phyloP scores from a whole-genome alignment of 129 eudicot species.

The Apium graveolens region DNA sequence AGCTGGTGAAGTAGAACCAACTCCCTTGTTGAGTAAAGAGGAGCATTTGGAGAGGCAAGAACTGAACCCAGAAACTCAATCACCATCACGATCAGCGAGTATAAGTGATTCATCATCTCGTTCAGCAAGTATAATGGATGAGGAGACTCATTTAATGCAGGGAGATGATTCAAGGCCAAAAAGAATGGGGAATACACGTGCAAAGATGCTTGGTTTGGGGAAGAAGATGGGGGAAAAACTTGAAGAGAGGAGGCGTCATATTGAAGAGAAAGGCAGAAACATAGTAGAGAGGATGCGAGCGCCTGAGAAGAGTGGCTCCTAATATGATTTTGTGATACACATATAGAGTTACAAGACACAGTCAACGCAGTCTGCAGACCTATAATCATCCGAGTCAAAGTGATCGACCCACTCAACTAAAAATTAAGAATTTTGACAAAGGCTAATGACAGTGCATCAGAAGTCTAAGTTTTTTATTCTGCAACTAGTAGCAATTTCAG shows the following conservation, averaged over 20 bases:
- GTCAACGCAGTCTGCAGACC: not conserved
- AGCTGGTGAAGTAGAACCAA: constrained; percentile 21
- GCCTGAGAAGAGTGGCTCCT: constrained; percentile 12
- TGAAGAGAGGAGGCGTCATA: constrained; percentile 62
- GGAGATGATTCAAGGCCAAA: constrained; percentile 42
- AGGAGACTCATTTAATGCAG: constrained; percentile 19
- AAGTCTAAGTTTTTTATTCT: not conserved
- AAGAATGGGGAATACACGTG: constrained; percentile 54
- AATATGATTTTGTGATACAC: not conserved
- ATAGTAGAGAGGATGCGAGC: constrained; percentile 75
- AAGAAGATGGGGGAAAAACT: constrained; percentile 82
- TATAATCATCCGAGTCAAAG: not conserved
- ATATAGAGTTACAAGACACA: not conserved
- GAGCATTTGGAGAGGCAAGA: constrained; percentile 25
- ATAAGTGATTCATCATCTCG: constrained; percentile 19
- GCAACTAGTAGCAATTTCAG: not conserved
- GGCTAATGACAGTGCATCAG: not conserved
- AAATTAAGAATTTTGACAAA: not conserved
- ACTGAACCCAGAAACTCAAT: constrained; percentile 16
- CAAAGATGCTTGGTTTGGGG: constrained; percentile 65
- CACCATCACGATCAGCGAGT: constrained; percentile 25
- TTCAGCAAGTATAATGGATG: constrained; percentile 22
- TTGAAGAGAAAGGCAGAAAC: constrained; percentile 67
- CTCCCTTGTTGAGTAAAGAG: constrained; percentile 19
- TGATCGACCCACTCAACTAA: not conserved